A percentile compares a stretch with the other conserved stretches of the same genome.
Evolutionary conservation across 106 monocot species (phyloP).

Genomic region (Chionographis japonica): DNA sequence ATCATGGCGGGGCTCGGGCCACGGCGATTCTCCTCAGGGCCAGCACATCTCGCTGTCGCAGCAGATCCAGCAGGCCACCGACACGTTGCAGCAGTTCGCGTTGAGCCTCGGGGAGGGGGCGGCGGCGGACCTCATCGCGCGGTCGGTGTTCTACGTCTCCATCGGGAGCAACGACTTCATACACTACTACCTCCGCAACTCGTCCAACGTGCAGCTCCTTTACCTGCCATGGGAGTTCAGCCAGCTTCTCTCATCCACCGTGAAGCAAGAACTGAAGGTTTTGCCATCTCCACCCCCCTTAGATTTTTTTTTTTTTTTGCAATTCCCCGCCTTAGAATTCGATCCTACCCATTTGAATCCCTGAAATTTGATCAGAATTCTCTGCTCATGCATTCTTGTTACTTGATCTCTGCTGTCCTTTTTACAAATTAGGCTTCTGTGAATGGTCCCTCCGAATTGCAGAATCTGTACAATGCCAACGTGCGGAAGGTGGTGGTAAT

Average conservation of each 20-base stretch:
- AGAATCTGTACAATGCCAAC: constrained; percentile 61
- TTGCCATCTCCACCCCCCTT: neutral
- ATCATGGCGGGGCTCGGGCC: neutral
- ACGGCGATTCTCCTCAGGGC: constrained; percentile 30
- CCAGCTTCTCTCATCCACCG: constrained; percentile 36
- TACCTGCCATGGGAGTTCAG: constrained; percentile 77
- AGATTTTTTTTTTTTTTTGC: no score
- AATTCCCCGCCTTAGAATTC: no score
- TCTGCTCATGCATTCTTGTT: neutral
- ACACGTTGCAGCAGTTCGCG: constrained; percentile 51
- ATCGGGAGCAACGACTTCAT: constrained; percentile 95
- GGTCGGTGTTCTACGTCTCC: constrained; percentile 72
- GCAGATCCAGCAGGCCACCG: constrained; percentile 69
- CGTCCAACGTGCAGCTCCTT: constrained; percentile 38
- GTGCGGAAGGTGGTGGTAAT: constrained; percentile 65
- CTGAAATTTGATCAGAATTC: no score
- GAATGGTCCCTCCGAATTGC: constrained; percentile 1
- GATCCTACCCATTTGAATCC: no score
- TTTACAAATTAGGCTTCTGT: no score
- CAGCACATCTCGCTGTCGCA: constrained; percentile 58
- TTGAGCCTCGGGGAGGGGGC: constrained; percentile 46
- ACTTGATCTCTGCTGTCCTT: neutral
- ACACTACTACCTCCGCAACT: constrained; percentile 68
- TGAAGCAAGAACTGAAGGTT: constrained; percentile 61
- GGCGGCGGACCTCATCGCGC: constrained; percentile 45